Base-by-base conservation (phyloP, 257 asterid species). In the Primulina tabacum region DNA sequence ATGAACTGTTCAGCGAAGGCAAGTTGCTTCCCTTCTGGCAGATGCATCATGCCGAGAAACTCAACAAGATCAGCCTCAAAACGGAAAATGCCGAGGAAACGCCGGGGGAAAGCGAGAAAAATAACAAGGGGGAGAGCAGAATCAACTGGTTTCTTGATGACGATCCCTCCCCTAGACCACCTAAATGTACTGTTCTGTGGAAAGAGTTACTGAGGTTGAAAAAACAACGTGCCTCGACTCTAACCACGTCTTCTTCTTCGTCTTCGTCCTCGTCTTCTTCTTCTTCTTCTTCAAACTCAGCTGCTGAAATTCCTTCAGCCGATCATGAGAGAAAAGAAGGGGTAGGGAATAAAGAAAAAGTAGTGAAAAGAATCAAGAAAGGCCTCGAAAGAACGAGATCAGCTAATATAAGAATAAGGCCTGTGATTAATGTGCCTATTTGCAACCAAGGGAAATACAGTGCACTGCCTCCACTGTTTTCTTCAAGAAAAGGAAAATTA, bases 121-220 rank as follows among this genome's bases (percentile, higher is more conserved):
- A 40, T 2, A 75, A 32, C 21, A 78, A 85, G 71, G 84, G 82
- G 21, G 95, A 79, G 64, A 71, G 65, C 63, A 77, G 83, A 38
- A 78, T 76, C 29, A 80, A 76, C 70, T 93, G 92, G 97, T 84
- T 90, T 35, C 62, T 85, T 24, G 98, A 92, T 70, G 98, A 92
- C 28, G 98, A 89, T 77, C 98, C 98, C 0, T 92, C 98, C 14
- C 98, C 98, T 4, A 77, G 98, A 75, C 98, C 96, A 8, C 98
- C 98, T 2, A 89, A 84, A 60, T 92, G 98, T 69, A 89, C 90
- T n/a, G 95, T 89, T 65, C 38, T 92, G 56, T 92, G 92, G 94
- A 92, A 92, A 65, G 98, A 92, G 82, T 57, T 92, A 35, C 50
- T 87, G 28, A 87, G 81, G 79, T 61, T 92, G 95, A 87, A 79